phyloP scores from a whole-genome alignment of 305 asterid species.

The Euphrasia arctica region DNA sequence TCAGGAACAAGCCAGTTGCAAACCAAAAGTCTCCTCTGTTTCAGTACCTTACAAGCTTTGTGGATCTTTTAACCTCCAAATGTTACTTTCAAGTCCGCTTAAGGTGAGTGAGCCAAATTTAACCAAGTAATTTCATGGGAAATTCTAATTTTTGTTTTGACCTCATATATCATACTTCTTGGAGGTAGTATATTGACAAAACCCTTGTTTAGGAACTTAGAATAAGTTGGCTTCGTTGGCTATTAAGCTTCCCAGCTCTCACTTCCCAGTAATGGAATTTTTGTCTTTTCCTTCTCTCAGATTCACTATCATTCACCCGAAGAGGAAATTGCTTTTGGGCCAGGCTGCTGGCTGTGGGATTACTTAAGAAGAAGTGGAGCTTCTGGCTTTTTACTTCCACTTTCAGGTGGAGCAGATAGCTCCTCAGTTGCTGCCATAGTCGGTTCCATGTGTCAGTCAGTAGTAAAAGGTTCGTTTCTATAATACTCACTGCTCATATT shows the following conservation, averaged over 20 bases:
- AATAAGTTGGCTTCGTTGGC: neutral
- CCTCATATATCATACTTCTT: constrained; percentile 12
- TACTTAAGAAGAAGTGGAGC: constrained; percentile 93
- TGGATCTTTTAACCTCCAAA: constrained; percentile 65
- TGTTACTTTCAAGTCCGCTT: constrained; percentile 82
- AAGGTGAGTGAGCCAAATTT: constrained; percentile 63
- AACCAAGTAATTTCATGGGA: constrained; percentile 3
- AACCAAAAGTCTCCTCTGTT: constrained; percentile 61
- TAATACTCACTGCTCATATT: constrained; percentile 8
- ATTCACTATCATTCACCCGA: constrained; percentile 84
- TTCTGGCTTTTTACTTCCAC: constrained; percentile 94
- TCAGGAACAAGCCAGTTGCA: constrained; percentile 97
- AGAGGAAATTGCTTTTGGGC: constrained; percentile 96
- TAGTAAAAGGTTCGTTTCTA: constrained; percentile 59
- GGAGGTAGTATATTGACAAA: constrained; percentile 17
- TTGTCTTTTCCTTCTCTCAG: constrained; percentile 36
- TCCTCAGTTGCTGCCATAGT: constrained; percentile 92
- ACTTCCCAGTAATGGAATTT: neutral
- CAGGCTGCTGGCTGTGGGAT: constrained; percentile 97
- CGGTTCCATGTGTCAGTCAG: constrained; percentile 97
- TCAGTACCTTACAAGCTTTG: constrained; percentile 77
- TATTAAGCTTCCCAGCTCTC: no score
- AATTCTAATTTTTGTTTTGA: constrained; percentile 7
- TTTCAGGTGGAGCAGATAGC: constrained; percentile 97
- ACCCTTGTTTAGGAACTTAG: neutral